A percentile compares a stretch with the other conserved stretches of the same genome.
Evolutionary conservation across 2,329 filamentous ascomycete genomes (phyloP).

Genomic region (Aspergillus caelatus): DNA sequence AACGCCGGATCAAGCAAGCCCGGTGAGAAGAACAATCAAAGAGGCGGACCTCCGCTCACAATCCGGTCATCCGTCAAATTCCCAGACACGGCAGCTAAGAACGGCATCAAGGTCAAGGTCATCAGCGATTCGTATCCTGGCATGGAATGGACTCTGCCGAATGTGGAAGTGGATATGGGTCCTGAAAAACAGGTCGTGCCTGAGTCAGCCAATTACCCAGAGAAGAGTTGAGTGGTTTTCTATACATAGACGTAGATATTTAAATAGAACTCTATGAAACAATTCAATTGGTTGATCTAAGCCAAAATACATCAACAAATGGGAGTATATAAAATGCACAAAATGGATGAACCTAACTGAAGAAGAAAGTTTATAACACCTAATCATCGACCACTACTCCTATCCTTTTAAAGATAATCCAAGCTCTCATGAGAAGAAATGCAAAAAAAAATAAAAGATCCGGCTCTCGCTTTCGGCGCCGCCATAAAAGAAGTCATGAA

Average conservation of each 20-base stretch:
- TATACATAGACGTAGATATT: background rate
- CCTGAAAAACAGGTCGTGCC: constrained; percentile 24
- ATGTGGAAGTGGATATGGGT: constrained; percentile 53
- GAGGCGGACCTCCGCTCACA: constrained; percentile 18
- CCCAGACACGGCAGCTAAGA: constrained; percentile 42
- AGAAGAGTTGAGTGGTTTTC: constrained; percentile 11
- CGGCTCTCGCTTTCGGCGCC: background rate
- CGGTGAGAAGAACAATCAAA: constrained; percentile 18
- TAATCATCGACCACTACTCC: constrained; percentile 1
- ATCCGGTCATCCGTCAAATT: constrained; percentile 38
- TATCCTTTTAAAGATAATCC: background rate
- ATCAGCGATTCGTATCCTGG: constrained; percentile 88
- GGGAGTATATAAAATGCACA: background rate
- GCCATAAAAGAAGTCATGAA: background rate
- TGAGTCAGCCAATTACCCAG: constrained; percentile 19
- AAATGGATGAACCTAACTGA: background rate
- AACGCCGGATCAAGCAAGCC: constrained; percentile 20
- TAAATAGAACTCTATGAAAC: background rate
- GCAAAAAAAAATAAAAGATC: background rate
- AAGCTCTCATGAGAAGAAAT: background rate
- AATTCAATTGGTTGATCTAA: background rate
- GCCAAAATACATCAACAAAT: background rate
- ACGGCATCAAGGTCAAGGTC: constrained; percentile 71
- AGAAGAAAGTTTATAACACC: background rate
- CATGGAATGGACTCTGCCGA: constrained; percentile 62